Base-by-base conservation (phyloP, 768 basidiomycete species). In the Pisolithus orientalis region DNA sequence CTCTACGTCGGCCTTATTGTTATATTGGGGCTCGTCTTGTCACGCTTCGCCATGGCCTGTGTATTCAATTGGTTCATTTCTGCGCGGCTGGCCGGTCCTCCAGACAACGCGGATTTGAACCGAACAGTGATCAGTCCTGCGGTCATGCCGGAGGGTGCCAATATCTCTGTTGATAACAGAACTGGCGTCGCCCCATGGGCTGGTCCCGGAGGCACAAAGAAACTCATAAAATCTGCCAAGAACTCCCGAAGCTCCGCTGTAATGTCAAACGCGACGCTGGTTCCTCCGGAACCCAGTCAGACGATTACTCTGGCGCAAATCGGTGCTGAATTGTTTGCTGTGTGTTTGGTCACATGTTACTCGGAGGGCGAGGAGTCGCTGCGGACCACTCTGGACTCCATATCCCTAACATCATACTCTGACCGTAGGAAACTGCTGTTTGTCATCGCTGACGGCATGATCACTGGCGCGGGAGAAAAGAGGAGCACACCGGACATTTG, bases 11-110 rank as follows among this genome's bases (percentile, higher is more conserved):
- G 92, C 52, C 79, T 99, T 52, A 80, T 92, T 67, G 84, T 98
- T 72, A 94, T 99, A 63, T 82, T 98, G 51, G 80, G 80, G 28
- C 83, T 99, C 54, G 90, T 99, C 31, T 70, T 97, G 56, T 84
- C 91, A 31, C 90, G 96, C 34, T 99, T 98, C 71, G 69, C 78
- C 60, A 97, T 99, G 95, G 96, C 96, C 0, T 91, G 91, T 67
- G 68, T 95, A 39, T 99, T 98, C 78, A 93, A 83, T 62, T 99
- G 96, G 96, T 95, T 91, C 74, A 72, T 98, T 46, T 94, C 94
- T 9, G 80, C 80, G 7, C 79, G 79, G 50, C 78, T 98, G 32
- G 87, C 93, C 16, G 82, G 83, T 10, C 82, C 90, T 25, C 90
- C 90, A 0, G 79, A 79, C 55, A 82, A 67, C 55, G 78, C 77